Evolutionary conservation across 108 stramenopile species (phyloP).

Genomic region (Nitzschia putrida): DNA sequence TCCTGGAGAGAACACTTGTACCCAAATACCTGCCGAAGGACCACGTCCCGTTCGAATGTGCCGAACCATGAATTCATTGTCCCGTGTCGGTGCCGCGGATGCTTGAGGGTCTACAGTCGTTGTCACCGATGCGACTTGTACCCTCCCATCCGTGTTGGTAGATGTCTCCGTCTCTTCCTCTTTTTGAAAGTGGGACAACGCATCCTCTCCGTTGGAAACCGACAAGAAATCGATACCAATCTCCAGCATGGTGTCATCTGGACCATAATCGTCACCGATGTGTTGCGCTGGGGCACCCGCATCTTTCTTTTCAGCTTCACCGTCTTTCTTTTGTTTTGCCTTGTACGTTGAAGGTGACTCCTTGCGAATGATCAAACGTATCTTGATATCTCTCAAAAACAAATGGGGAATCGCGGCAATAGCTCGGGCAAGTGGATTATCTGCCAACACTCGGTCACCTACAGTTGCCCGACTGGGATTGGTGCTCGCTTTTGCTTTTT

Average conservation of each 20-base stretch:
- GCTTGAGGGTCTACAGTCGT: not conserved
- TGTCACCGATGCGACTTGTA: not conserved
- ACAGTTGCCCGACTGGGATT: conserved; percentile 44
- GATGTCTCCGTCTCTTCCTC: conserved; percentile 17
- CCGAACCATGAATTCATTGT: conserved; percentile 58
- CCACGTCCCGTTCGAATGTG: conserved; percentile 79
- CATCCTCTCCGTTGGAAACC: conserved; percentile 69
- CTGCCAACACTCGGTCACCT: conserved; percentile 68
- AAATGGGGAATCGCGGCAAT: conserved; percentile 73
- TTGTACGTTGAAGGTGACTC: conserved; percentile 3
- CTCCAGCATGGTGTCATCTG: conserved; percentile 60
- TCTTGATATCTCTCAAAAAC: conserved; percentile 67
- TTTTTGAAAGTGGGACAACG: conserved; percentile 55
- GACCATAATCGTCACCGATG: conserved; percentile 17
- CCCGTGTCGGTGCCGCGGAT: conserved; percentile 7
- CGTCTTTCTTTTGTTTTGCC: conserved; percentile 10
- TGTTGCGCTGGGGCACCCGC: not conserved
- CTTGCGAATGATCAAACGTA: conserved; percentile 57
- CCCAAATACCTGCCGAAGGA: conserved; percentile 65
- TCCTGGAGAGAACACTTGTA: conserved; percentile 56
- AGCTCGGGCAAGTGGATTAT: conserved; percentile 55
- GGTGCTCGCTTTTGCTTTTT: conserved; percentile 21
- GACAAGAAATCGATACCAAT: conserved; percentile 75
- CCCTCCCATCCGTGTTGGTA: conserved; percentile 3
- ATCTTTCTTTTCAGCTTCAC: conserved; percentile 19